Evolutionary conservation across 2,329 filamentous ascomycete species (phyloP).

Genomic region (Chaetomium sp.): DNA sequence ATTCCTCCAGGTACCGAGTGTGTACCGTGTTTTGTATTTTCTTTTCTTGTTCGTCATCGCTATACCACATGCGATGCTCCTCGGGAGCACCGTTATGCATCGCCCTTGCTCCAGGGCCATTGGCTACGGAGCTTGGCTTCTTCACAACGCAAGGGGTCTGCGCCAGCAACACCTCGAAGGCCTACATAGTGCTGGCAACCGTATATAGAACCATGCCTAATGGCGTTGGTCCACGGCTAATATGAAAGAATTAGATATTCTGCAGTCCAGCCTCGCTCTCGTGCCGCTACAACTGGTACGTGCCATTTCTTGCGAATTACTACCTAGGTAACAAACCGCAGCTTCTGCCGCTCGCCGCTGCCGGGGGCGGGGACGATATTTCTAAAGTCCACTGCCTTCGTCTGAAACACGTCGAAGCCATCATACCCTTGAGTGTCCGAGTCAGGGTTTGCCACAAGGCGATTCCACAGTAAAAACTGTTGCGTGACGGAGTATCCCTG

Average conservation of each 20-base stretch:
- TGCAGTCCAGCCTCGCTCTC: neutral
- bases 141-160: neutral
- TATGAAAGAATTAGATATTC: neutral
- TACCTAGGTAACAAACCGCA: no score
- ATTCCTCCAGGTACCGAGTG: neutral
- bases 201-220: neutral
- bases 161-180: neutral
- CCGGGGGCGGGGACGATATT: no score
- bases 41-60: neutral
- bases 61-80: constrained; percentile 18
- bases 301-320: no score
- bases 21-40: neutral
- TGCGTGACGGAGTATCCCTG: neutral
- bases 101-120: neutral
- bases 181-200: constrained; percentile 2
- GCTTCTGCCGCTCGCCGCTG: no score
- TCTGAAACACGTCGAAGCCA: neutral
- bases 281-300: neutral
- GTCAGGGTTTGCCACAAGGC: neutral
- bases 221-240: neutral
- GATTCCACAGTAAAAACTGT: neutral
- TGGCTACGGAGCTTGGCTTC: neutral
- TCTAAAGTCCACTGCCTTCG: neutral
- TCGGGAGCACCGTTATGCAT: neutral
- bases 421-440: neutral